Conservation (phyloP, 257 asterid genomes). For the Scutellaria galericulata region DNA sequence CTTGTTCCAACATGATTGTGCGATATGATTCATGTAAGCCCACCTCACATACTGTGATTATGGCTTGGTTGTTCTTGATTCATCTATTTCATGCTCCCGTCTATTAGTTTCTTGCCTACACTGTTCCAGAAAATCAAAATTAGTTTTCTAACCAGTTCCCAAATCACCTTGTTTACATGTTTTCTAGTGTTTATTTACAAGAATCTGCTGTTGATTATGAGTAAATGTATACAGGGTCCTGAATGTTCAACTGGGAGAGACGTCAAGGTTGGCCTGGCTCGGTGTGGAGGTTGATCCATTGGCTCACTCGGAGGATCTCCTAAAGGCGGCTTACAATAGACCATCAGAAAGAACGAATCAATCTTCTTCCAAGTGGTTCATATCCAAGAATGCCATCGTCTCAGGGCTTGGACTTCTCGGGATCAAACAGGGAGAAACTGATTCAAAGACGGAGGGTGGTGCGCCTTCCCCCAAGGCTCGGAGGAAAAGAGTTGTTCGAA, state of each 20-base stretch:
- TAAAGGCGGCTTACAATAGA: constrained; percentile 81
- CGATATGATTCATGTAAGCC: no score
- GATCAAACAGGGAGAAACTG: constrained; percentile 60
- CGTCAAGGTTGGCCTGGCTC: constrained; percentile 88
- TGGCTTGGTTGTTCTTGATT: no score
- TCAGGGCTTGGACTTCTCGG: constrained; percentile 96
- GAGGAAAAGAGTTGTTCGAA: constrained; percentile 79
- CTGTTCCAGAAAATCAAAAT: no score
- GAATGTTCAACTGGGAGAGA: constrained; percentile 89
- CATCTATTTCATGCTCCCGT: no score
- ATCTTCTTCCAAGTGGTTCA: constrained; percentile 89
- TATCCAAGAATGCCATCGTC: constrained; percentile 79
- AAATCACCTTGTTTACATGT: neutral
- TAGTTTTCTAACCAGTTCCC: neutral
- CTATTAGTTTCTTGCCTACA: no score
- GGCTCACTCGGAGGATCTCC: constrained; percentile 74
- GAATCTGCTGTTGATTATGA: neutral
- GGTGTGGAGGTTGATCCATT: constrained; percentile 91
- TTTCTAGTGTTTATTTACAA: neutral
- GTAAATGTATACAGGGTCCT: constrained; percentile 58
- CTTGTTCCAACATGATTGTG: no score
- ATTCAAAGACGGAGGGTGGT: constrained; percentile 50
- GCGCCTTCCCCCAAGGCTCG: constrained; percentile 69
- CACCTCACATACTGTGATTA: no score
- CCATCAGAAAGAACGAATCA: constrained; percentile 64